Evolutionary conservation across 129 eudicot genomes (phyloP).

Genomic region (Artemisia annua): DNA sequence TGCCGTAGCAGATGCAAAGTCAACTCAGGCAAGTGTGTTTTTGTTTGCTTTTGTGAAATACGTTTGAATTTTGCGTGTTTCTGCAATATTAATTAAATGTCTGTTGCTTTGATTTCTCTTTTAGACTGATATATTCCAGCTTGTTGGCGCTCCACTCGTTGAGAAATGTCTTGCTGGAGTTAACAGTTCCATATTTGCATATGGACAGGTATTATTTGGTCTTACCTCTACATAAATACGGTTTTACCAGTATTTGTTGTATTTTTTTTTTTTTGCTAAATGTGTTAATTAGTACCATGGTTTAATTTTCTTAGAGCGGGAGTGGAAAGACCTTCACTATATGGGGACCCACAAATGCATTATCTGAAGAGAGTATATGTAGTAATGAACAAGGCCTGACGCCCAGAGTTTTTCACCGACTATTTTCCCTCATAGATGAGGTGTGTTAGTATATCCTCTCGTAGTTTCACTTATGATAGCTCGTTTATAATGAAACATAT

Average conservation of each 20-base stretch:
- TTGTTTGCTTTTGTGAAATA: neutral
- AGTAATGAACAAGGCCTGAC: constrained; percentile 91
- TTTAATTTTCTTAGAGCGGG: too few species aligned
- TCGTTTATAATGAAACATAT: neutral
- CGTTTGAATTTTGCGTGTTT: neutral
- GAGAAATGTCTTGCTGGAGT: constrained; percentile 96
- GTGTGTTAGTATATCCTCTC: constrained; percentile 29
- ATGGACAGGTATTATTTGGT: constrained; percentile 73
- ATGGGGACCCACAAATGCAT: too few species aligned
- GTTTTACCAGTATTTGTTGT: neutral
- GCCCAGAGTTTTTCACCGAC: constrained; percentile 72
- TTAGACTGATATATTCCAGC: constrained; percentile 81
- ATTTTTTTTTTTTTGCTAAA: too few species aligned
- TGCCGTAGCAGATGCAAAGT: constrained; percentile 63
- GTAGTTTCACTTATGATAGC: neutral
- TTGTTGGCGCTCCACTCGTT: constrained; percentile 90
- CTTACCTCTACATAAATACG: too few species aligned
- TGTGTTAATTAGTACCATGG: too few species aligned
- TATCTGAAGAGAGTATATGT: too few species aligned
- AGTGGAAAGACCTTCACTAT: too few species aligned
- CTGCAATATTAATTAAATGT: constrained; percentile 1
- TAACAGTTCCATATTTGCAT: constrained; percentile 94
- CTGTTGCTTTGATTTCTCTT: constrained; percentile 13
- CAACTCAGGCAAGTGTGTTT: constrained; percentile 68
- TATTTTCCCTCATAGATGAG: constrained; percentile 78